Base-by-base conservation (phyloP, 805 yeast species). In the Kluyveromyces wickerhamii region DNA sequence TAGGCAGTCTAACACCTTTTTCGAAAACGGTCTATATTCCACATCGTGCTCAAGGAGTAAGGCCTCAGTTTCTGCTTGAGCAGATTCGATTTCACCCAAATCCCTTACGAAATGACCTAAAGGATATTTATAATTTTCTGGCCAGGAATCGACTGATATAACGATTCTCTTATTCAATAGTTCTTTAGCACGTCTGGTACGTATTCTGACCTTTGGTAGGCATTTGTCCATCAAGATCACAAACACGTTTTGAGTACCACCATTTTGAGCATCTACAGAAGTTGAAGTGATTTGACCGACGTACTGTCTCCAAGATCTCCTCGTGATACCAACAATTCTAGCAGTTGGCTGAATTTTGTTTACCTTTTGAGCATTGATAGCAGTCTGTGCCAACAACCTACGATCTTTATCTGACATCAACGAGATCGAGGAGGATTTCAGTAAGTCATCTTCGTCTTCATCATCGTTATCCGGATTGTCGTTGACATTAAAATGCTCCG, bases 11-110 rank as follows among this genome's bases (percentile, higher is more conserved):
- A 92, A 65, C 0, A 94, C 98, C 36, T 86, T 75, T 48, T 85
- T 85, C 4, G 96, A 79, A 56, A 92, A 92, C 18, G 97, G 99
- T 47, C 96, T 73, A 56, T 87, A 92, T 52, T 92, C 97, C 18
- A 92, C 95, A 53, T 89, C 96, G 54, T 92, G 96, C 55, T 92
- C 99, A 38, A 92, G 63, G 33, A 92, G 62, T 36, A 92, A 66
- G 1, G 97, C 96, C 54, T 92, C 97, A 8, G 96, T 89, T 62
- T 92, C 99, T 2, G 98, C 97, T 49, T 80, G 84, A 31, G 83
- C 84, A 40, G 87, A 78, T 61, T 92, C 99, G 32, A 89, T 74
- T 13, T 74, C 88, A 43, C 99, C 99, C 21, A 92, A 68, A 27
- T 79, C 70, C 49, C 96, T 73, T 3, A 92, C 89, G 54, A 85